These are phyloP conservation scores for Gossypium trilobum DNA, from an alignment of 441 rosid genomes.

Conservation along the genomic window DNA sequence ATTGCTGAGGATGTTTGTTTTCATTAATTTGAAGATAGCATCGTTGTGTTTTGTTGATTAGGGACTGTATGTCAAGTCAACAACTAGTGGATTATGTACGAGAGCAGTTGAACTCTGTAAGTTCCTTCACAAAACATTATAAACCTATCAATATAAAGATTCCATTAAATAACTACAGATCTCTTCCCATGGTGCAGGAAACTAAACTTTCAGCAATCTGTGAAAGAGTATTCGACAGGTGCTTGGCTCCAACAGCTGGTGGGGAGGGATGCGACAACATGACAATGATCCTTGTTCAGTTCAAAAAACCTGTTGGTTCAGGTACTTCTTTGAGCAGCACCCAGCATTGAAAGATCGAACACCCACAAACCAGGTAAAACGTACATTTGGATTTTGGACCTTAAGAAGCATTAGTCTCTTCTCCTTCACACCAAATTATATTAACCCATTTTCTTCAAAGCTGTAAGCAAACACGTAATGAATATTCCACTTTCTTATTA, in stretches of 20 bases:
- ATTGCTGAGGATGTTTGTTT: no score
- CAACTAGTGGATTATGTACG: conserved; percentile 45
- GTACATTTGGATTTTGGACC: conserved; percentile 9
- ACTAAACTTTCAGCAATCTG: conserved; percentile 39
- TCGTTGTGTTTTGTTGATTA: conserved; percentile 3
- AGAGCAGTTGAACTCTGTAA: conserved; percentile 37
- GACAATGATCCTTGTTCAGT: conserved; percentile 53
- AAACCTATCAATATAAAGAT: not conserved
- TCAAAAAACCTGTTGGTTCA: conserved; percentile 25
- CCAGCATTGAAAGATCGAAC: conserved; percentile 4
- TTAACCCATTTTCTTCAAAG: not conserved
- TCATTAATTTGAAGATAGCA: not conserved
- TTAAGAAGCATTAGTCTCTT: not conserved
- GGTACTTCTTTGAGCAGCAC: conserved; percentile 20
- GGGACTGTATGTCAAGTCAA: conserved; percentile 71
- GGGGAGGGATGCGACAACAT: conserved; percentile 62
- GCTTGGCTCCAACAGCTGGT: conserved; percentile 46
- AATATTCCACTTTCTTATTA: not conserved
- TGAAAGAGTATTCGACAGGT: conserved; percentile 48
- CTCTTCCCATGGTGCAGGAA: conserved; percentile 25
- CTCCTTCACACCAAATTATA: not conserved
- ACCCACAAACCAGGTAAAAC: not conserved
- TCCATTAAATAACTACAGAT: not conserved
- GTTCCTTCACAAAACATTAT: not conserved
- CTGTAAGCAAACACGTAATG: conserved; percentile 11